These are phyloP conservation scores for Brassica napus DNA, from an alignment of 345 rosid genomes.

Conservation along the genomic window Da-Ae NC_063436.1:18610001-18610500, in stretches of 20 bases:
- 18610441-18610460: not conserved
- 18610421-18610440: not conserved
- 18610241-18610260: not conserved
- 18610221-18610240: no score
- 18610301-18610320: not conserved
- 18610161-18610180: no score
- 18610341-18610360: not conserved
- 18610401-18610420: conserved; percentile 14
- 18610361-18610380: conserved; percentile 11
- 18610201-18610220: no score
- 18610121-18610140: no score
- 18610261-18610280: not conserved
- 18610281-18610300: not conserved
- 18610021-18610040: no score
- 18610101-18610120: no score
- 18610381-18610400: conserved; percentile 14
- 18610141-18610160: no score
- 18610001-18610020: no score
- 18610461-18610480: not conserved
- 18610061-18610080: no score
- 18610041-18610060: no score
- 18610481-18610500: not conserved
- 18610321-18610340: not conserved
- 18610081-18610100: no score
- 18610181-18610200: no score